Evolutionary conservation across 139 green algal genomes (phyloP).

Genomic region (Coccomyxa sp.): DNA sequence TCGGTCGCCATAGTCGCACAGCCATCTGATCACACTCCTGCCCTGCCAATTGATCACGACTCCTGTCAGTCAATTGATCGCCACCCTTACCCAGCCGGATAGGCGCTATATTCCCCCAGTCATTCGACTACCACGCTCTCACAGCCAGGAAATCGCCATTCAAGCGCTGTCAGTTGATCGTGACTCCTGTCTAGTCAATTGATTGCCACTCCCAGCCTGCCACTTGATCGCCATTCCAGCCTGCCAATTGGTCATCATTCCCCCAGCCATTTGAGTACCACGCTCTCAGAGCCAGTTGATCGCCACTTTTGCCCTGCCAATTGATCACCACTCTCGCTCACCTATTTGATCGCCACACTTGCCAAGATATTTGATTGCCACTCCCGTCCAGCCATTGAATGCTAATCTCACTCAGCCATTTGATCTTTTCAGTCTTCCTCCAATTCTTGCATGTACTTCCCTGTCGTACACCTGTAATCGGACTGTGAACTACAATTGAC

Average conservation of each 20-base stretch:
- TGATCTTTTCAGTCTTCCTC: not conserved
- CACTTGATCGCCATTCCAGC: not conserved
- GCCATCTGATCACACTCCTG: not conserved
- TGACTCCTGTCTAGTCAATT: not conserved
- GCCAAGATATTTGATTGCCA: not conserved
- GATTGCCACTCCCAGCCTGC: not conserved
- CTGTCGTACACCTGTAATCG: not conserved
- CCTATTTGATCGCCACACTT: slow-evolving; percentile 1
- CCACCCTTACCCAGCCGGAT: not conserved
- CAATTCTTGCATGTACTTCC: not conserved
- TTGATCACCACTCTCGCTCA: not conserved
- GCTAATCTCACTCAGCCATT: not conserved
- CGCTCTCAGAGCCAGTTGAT: not conserved
- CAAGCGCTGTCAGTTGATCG: not conserved
- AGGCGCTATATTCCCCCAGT: not conserved
- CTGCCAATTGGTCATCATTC: not conserved
- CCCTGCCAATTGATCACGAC: not conserved
- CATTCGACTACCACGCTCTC: not conserved
- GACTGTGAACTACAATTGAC: not conserved
- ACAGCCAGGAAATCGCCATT: not conserved
- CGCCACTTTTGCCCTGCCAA: not conserved
- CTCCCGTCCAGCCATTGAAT: not conserved
- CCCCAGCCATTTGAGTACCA: not conserved
- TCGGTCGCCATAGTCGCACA: not conserved
- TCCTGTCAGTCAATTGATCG: not conserved